Evolutionary conservation across 2,329 filamentous ascomycete genomes (phyloP).

Genomic region (Cadophora sp.): DNA sequence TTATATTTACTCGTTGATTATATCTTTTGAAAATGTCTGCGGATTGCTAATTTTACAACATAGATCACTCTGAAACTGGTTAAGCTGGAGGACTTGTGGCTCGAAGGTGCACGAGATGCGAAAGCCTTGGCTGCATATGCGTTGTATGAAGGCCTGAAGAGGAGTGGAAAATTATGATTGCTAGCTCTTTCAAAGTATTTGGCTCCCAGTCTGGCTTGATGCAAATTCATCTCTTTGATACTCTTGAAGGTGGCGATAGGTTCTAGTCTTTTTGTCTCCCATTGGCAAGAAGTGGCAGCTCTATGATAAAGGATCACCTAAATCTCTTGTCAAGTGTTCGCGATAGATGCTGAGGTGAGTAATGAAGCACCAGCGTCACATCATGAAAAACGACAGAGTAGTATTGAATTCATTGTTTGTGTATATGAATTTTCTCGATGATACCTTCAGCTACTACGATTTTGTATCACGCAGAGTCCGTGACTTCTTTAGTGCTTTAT

Average conservation of each 20-base stretch:
- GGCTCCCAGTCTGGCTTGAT: too few relatives aligned
- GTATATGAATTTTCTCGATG: too few relatives aligned
- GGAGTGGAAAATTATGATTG: conserved; percentile 37
- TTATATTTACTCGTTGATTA: not conserved
- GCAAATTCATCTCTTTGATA: too few relatives aligned
- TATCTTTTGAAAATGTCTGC: not conserved
- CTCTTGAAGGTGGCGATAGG: too few relatives aligned
- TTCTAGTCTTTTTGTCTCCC: not conserved
- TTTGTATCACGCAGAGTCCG: conserved; percentile 2
- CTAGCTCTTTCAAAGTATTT: not conserved
- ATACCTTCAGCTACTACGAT: not conserved
- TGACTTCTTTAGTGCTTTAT: conserved; percentile 54
- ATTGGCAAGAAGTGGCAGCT: not conserved
- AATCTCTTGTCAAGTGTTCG: not conserved
- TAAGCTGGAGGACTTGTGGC: conserved; percentile 57
- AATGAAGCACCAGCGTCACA: too few relatives aligned
- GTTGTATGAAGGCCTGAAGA: conserved; percentile 62
- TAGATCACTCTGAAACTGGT: conserved; percentile 52
- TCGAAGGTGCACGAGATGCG: conserved; percentile 61
- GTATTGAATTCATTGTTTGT: too few relatives aligned
- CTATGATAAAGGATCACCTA: too few relatives aligned
- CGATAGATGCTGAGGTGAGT: too few relatives aligned
- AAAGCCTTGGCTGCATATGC: conserved; percentile 66
- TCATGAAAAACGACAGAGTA: too few relatives aligned
- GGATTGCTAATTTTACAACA: not conserved